These are phyloP conservation scores for Fennellomyces sp. DNA, from an alignment of 371 early-diverging fungal species.

Conservation along the genomic window DNA sequence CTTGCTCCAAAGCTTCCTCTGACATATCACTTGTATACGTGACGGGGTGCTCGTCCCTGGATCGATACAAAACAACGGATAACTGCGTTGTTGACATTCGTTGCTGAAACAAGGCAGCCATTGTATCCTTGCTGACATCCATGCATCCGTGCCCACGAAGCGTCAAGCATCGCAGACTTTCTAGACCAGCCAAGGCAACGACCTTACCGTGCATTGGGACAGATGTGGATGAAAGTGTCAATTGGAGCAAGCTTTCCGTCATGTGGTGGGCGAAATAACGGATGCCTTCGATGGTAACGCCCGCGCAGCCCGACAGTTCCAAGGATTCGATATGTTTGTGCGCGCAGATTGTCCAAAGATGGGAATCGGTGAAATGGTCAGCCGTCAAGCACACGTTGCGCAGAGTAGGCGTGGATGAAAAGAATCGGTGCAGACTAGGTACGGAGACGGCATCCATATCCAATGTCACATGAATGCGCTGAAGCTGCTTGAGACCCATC, in stretches of 20 bases:
- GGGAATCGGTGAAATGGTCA: neutral
- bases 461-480: neutral
- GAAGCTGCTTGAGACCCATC: neutral
- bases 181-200: neutral
- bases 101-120: neutral
- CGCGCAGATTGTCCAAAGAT: neutral
- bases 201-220: slow-evolving; percentile 1
- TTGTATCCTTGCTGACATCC: neutral
- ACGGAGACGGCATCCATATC: neutral
- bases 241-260: neutral
- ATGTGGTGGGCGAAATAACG: neutral
- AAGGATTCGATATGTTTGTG: neutral
- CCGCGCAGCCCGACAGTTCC: neutral
- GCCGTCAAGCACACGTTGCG: neutral
- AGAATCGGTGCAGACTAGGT: neutral
- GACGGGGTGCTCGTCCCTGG: neutral
- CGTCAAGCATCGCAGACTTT: neutral
- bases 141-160: neutral
- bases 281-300: neutral
- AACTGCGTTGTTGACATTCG: neutral
- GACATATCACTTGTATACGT: neutral
- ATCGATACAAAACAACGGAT: neutral
- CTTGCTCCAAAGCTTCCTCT: neutral
- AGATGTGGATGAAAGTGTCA: neutral
- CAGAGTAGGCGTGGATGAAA: neutral